Evolutionary conservation across 176 grass and related monocot genomes (phyloP).

Genomic region (Phoenix roebelenii): DNA sequence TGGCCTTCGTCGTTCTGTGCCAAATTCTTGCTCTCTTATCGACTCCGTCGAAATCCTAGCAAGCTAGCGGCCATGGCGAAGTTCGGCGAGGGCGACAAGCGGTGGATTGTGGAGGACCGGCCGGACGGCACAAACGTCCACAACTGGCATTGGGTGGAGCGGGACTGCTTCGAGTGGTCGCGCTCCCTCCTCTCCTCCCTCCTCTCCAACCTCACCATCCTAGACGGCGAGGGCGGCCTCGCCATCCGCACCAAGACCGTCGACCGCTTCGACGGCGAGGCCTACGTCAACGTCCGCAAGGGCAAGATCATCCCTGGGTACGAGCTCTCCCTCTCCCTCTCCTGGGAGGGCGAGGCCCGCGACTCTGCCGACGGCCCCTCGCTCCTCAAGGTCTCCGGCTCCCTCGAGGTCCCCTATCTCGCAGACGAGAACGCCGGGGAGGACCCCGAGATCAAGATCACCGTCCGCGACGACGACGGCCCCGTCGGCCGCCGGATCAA

Average conservation of each 20-base stretch:
- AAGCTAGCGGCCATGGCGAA: conserved; percentile 45
- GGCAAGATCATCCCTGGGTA: conserved; percentile 92
- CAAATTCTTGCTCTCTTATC: too few species aligned
- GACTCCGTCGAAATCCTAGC: too few species aligned
- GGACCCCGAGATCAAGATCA: conserved; percentile 74
- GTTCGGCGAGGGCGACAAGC: conserved; percentile 87
- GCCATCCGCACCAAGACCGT: conserved; percentile 49
- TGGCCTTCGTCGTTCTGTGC: too few species aligned
- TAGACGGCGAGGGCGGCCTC: conserved; percentile 74
- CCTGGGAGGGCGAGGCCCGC: conserved; percentile 75
- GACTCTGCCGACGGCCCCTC: conserved; percentile 10
- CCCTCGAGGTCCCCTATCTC: conserved; percentile 81
- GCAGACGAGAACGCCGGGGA: conserved; percentile 92
- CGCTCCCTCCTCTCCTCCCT: conserved; percentile 52
- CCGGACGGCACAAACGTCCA: conserved; percentile 91
- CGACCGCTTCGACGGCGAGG: conserved; percentile 89
- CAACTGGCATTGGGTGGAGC: conserved; percentile 99
- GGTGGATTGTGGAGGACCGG: conserved; percentile 97
- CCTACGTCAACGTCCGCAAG: conserved; percentile 97
- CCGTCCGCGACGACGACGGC: conserved; percentile 60
- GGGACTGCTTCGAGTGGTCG: conserved; percentile 90
- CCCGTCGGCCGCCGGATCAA: conserved; percentile 72
- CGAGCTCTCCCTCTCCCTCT: conserved; percentile 69
- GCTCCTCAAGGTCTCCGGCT: conserved; percentile 46
- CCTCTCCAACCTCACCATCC: conserved; percentile 56